phyloP scores from a whole-genome alignment of 106 monocot species.

The Chionographis japonica region DNA sequence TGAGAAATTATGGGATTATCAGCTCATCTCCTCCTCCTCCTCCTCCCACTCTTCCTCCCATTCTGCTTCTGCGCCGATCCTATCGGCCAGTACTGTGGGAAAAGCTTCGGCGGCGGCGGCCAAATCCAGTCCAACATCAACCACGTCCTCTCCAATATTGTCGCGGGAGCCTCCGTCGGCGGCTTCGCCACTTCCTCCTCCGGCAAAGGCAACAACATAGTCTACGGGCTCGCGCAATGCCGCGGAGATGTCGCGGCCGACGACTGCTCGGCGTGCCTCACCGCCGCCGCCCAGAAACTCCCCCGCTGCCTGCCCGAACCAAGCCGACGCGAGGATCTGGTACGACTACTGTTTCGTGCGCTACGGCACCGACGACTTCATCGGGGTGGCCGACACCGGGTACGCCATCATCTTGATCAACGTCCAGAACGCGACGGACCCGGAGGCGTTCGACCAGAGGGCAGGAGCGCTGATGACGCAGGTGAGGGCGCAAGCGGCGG shows the following conservation, averaged over 20 bases:
- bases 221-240: slow-evolving; percentile 50
- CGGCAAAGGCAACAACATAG: not conserved
- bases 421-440: slow-evolving; percentile 20
- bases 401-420: slow-evolving; percentile 18
- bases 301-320: slow-evolving; percentile 17
- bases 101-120: slow-evolving; percentile 8
- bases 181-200: slow-evolving; percentile 24
- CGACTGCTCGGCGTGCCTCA: slow-evolving; percentile 37
- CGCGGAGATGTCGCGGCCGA: slow-evolving; percentile 25
- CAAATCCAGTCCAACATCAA: slow-evolving; percentile 18
- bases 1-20: slow-evolving; percentile 1
- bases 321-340: slow-evolving; percentile 38
- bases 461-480: slow-evolving; percentile 14
- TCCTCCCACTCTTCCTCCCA: slow-evolving; percentile 19
- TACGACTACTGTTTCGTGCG: slow-evolving; percentile 55
- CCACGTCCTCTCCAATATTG: slow-evolving; percentile 24
- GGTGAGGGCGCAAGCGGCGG: slow-evolving; percentile 20
- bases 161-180: slow-evolving; percentile 14
- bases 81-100: slow-evolving; percentile 24
- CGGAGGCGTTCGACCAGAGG: slow-evolving; percentile 22
- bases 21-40: slow-evolving; percentile 6
- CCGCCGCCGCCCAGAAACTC: slow-evolving; percentile 21
- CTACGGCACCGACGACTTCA: slow-evolving; percentile 31
- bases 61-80: slow-evolving; percentile 13
- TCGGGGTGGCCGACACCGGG: slow-evolving; percentile 25